A percentile compares a stretch with the other conserved stretches of the same genome.
phyloP scores from a whole-genome alignment of 495 filamentous ascomycete species.

The Penicillium soppii region DNA sequence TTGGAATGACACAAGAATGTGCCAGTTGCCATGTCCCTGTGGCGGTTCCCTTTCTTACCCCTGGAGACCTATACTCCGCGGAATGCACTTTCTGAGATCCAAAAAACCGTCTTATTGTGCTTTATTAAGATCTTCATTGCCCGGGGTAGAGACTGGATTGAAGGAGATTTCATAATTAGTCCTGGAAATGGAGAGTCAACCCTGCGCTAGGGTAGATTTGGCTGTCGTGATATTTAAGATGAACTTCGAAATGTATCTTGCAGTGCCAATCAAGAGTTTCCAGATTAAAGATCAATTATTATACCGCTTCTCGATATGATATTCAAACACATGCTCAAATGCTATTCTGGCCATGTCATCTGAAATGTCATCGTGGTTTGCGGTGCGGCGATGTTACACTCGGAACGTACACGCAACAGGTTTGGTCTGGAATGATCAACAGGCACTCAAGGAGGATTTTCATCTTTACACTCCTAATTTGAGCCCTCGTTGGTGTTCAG shows the following conservation, averaged over 20 bases:
- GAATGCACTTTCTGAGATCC: constrained; percentile 14
- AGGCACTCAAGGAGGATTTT: not conserved
- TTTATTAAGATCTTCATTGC: not conserved
- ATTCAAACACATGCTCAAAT: too few relatives aligned
- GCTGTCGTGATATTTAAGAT: too few relatives aligned
- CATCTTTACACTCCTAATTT: not conserved
- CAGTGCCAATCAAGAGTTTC: too few relatives aligned
- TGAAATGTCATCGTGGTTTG: not conserved
- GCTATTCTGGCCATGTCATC: too few relatives aligned
- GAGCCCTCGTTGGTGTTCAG: not conserved
- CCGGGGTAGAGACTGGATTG: not conserved
- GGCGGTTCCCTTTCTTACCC: constrained; percentile 8
- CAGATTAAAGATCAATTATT: too few relatives aligned
- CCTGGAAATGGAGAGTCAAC: not conserved
- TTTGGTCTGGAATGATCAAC: not conserved
- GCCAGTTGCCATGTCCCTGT: constrained; percentile 17
- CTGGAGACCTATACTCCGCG: constrained; percentile 19
- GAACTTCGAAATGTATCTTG: too few relatives aligned
- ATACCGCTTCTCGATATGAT: too few relatives aligned
- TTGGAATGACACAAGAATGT: constrained; percentile 28
- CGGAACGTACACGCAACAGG: not conserved
- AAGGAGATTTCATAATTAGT: not conserved
- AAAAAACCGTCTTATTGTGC: not conserved
- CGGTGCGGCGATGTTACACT: not conserved
- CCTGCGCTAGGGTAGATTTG: too few relatives aligned